A percentile compares a stretch with the other conserved stretches of the same genome.
Evolutionary conservation across 2,329 filamentous ascomycete genomes (phyloP).

Genomic region (Microthyrium microscopicum): DNA sequence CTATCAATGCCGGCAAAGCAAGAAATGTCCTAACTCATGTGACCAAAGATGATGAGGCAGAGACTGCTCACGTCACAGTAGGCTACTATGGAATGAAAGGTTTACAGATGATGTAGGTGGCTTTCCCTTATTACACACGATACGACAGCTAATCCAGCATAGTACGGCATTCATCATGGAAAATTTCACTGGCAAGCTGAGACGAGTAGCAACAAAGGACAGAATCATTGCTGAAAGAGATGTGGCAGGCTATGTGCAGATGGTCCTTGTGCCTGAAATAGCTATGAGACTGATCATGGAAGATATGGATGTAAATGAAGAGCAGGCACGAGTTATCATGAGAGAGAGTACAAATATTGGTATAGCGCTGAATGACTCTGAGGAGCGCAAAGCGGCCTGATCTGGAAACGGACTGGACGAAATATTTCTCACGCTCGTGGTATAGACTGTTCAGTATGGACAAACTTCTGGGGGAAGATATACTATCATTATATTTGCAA

Average conservation of each 20-base stretch:
- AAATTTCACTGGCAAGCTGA: conserved; percentile 15
- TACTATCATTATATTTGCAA: too few relatives aligned
- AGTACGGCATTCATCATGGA: conserved; percentile 12
- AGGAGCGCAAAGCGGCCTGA: conserved; percentile 32
- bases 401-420: too few relatives aligned
- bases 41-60: conserved; percentile 25
- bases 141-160: background rate
- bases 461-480: too few relatives aligned
- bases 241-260: conserved; percentile 20
- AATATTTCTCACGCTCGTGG: too few relatives aligned
- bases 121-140: conserved; percentile 15
- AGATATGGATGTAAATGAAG: conserved; percentile 33
- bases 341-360: conserved; percentile 51
- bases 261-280: conserved; percentile 55
- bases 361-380: conserved; percentile 49
- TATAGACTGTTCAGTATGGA: too few relatives aligned
- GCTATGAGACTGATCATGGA: conserved; percentile 39
- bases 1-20: conserved; percentile 39
- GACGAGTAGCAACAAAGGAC: conserved; percentile 13
- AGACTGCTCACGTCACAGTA: conserved; percentile 38
- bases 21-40: conserved; percentile 41
- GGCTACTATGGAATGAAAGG: conserved; percentile 77
- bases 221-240: conserved; percentile 15
- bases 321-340: conserved; percentile 38
- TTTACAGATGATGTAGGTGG: conserved; percentile 45